Percentiles rank a stretch among this genome's conserved stretches.
Evolutionary conservation across 306 rosid genomes (phyloP).

Genomic region (Cucumis cinereus): DNA sequence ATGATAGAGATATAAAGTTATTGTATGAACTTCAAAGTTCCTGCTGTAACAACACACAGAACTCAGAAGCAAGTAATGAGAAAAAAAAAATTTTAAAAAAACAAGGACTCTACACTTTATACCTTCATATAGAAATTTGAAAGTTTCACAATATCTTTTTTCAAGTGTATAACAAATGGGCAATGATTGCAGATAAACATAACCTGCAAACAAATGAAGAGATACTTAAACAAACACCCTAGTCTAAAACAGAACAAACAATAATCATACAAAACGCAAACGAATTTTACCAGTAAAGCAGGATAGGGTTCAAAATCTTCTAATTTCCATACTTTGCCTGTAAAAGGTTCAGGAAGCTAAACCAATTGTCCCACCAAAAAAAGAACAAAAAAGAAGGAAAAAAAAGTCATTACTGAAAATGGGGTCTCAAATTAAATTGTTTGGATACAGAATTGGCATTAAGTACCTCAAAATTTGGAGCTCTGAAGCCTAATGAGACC

Average conservation of each 20-base stretch:
- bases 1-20: background rate
- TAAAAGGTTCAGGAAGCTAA: slow-evolving; percentile 85
- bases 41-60: background rate
- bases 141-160: slow-evolving; percentile 63
- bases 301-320: slow-evolving; percentile 84
- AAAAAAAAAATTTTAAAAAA: background rate
- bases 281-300: slow-evolving; percentile 55
- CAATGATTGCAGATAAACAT: slow-evolving; percentile 98
- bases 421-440: background rate
- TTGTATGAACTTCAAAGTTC: background rate
- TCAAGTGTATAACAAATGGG: slow-evolving; percentile 82
- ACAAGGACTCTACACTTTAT: slow-evolving; percentile 5
- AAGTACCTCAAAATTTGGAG: slow-evolving; percentile 72
- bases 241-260: background rate
- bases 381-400: no score
- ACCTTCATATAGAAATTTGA: slow-evolving; percentile 74
- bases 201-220: slow-evolving; percentile 41
- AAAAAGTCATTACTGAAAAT: background rate
- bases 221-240: background rate
- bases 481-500: slow-evolving; percentile 57
- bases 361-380: background rate
- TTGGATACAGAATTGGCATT: background rate
- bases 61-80: slow-evolving; percentile 9
- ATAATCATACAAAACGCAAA: background rate
- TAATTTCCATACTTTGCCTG: slow-evolving; percentile 73